phyloP scores from a whole-genome alignment of 805 yeast genomes.

The Yarrowia divulgata region DNA sequence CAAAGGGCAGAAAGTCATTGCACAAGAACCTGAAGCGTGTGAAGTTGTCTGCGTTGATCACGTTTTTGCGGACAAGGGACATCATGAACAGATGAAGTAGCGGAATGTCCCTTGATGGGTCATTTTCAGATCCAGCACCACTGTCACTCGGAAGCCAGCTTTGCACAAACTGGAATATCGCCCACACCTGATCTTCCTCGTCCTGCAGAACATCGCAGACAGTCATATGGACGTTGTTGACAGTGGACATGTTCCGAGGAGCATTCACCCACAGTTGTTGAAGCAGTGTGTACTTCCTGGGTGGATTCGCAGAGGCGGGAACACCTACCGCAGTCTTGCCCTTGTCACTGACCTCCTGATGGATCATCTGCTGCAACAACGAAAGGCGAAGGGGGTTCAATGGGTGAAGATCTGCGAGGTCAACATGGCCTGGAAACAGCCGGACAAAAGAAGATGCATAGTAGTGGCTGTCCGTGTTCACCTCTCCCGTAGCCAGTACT shows the following conservation, averaged over 20 bases:
- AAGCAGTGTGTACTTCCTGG: slow-evolving; percentile 15
- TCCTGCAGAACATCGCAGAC: slow-evolving; percentile 24
- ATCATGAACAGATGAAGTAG: slow-evolving; percentile 17
- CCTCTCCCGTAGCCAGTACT: background rate
- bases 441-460: slow-evolving; percentile 20
- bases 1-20: slow-evolving; percentile 30
- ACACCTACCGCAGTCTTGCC: slow-evolving; percentile 1
- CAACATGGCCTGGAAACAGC: background rate
- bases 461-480: background rate
- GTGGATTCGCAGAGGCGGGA: background rate
- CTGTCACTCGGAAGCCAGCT: background rate
- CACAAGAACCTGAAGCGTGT: slow-evolving; percentile 22
- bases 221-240: slow-evolving; percentile 19
- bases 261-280: slow-evolving; percentile 6
- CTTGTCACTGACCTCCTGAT: slow-evolving; percentile 18
- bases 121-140: background rate
- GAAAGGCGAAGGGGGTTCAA: slow-evolving; percentile 1
- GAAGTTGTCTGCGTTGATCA: slow-evolving; percentile 13
- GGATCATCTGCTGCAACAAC: slow-evolving; percentile 4
- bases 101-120: slow-evolving; percentile 10
- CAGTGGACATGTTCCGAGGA: slow-evolving; percentile 14
- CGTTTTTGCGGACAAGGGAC: slow-evolving; percentile 13
- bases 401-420: background rate
- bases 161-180: slow-evolving; percentile 19
- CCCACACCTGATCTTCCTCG: slow-evolving; percentile 30